Conservation (phyloP, 176 grass and related monocot genomes). For the Triticum aestivum region IWGSC_CS_RefSeq_v2.1 NC_057806.1:545164349-545164848, state of each 20-base stretch:
- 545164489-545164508: slow-evolving; percentile 78
- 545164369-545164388: slow-evolving; percentile 56
- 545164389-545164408: slow-evolving; percentile 57
- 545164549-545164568: slow-evolving; percentile 37
- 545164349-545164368: slow-evolving; percentile 81
- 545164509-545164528: slow-evolving; percentile 55
- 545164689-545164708: not conserved
- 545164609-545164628: slow-evolving; percentile 3
- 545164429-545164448: slow-evolving; percentile 95
- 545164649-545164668: not conserved
- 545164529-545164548: slow-evolving; percentile 40
- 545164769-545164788: not conserved
- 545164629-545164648: slow-evolving; percentile 22
- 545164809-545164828: not conserved
- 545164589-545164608: slow-evolving; percentile 36
- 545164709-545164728: not conserved
- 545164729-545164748: not conserved
- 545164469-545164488: slow-evolving; percentile 36
- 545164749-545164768: not conserved
- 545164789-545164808: not conserved
- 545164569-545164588: slow-evolving; percentile 27
- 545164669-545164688: not conserved
- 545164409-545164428: slow-evolving; percentile 80
- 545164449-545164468: slow-evolving; percentile 75
- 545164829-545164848: too few species aligned